These are phyloP conservation scores for Mycena crocata DNA, from an alignment of 768 basidiomycete species.

Conservation along the genomic window DNA sequence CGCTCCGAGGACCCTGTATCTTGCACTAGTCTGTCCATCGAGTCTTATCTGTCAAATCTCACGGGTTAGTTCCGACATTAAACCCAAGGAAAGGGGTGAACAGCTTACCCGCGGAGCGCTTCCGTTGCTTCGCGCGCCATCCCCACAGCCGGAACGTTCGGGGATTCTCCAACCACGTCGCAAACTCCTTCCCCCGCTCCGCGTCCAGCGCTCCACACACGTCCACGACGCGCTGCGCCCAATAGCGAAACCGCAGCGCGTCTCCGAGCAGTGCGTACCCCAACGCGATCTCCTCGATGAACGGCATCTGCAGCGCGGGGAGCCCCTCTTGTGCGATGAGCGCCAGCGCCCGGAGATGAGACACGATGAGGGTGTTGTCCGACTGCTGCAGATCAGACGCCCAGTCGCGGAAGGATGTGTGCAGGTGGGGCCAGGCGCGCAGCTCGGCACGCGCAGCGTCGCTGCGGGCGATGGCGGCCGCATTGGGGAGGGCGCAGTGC, in stretches of 20 bases:
- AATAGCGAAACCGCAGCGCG: slow-evolving; percentile 46
- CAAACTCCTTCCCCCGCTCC: slow-evolving; percentile 41
- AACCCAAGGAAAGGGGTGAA: slow-evolving; percentile 1
- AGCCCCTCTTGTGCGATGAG: slow-evolving; percentile 56
- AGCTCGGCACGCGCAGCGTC: slow-evolving; percentile 49
- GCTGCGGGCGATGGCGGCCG: slow-evolving; percentile 38
- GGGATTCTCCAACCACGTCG: slow-evolving; percentile 46
- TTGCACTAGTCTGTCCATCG: too few relatives aligned
- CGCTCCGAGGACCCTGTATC: background rate
- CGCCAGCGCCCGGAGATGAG: slow-evolving; percentile 51
- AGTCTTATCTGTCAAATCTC: too few relatives aligned
- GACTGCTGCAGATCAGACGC: slow-evolving; percentile 52
- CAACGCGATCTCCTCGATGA: slow-evolving; percentile 56
- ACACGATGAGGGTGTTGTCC: slow-evolving; percentile 53
- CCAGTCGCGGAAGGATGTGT: slow-evolving; percentile 55
- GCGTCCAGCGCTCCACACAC: slow-evolving; percentile 43
- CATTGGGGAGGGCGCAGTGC: slow-evolving; percentile 46
- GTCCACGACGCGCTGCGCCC: slow-evolving; percentile 47
- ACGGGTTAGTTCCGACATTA: slow-evolving; percentile 3
- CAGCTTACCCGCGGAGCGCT: slow-evolving; percentile 47
- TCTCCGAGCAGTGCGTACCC: slow-evolving; percentile 56
- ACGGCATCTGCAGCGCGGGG: slow-evolving; percentile 52
- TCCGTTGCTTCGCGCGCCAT: slow-evolving; percentile 55
- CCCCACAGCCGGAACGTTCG: slow-evolving; percentile 51
- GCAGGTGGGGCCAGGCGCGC: slow-evolving; percentile 49